These are phyloP conservation scores for Seiridium cupressi DNA, from an alignment of 2,329 filamentous ascomycete species.

Conservation along the genomic window DNA sequence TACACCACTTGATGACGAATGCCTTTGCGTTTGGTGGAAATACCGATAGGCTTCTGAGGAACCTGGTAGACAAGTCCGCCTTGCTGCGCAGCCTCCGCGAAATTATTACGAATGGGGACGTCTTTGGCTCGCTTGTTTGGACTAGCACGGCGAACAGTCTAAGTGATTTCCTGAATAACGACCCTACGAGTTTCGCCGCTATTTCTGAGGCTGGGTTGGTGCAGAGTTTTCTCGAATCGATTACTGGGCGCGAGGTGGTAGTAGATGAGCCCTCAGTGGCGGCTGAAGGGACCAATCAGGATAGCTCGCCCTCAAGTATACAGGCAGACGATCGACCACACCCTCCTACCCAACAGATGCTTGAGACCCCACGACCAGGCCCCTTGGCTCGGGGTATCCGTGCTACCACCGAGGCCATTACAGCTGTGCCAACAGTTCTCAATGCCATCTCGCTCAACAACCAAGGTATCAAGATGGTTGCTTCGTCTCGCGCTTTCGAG, in stretches of 20 bases:
- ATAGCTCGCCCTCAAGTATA: slow-evolving; percentile 36
- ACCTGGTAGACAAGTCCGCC: slow-evolving; percentile 89
- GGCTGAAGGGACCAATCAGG: slow-evolving; percentile 32
- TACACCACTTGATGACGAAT: slow-evolving; percentile 91
- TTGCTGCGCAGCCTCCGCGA: slow-evolving; percentile 75
- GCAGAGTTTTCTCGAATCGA: slow-evolving; percentile 78
- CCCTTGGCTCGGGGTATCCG: slow-evolving; percentile 70
- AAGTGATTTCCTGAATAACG: slow-evolving; percentile 96
- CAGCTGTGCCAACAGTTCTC: slow-evolving; percentile 81
- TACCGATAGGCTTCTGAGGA: slow-evolving; percentile 85
- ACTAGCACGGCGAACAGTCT: slow-evolving; percentile 89
- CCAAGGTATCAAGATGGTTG: slow-evolving; percentile 82
- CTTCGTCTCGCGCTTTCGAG: slow-evolving; percentile 76
- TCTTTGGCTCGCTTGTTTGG: slow-evolving; percentile 93
- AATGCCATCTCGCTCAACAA: slow-evolving; percentile 93
- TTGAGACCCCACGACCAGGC: slow-evolving; percentile 42
- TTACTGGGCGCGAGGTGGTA: slow-evolving; percentile 57
- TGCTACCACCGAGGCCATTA: slow-evolving; percentile 85
- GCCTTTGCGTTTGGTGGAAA: slow-evolving; percentile 69
- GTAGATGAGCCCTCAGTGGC: slow-evolving; percentile 30
- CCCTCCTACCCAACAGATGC: slow-evolving; percentile 49
- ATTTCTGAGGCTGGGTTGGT: slow-evolving; percentile 93
- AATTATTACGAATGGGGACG: slow-evolving; percentile 75
- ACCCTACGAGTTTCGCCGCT: slow-evolving; percentile 94
- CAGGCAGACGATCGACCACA: slow-evolving; percentile 43